phyloP scores from a whole-genome alignment of 179 eudicot species.

The Carnegiea gigantea region DNA sequence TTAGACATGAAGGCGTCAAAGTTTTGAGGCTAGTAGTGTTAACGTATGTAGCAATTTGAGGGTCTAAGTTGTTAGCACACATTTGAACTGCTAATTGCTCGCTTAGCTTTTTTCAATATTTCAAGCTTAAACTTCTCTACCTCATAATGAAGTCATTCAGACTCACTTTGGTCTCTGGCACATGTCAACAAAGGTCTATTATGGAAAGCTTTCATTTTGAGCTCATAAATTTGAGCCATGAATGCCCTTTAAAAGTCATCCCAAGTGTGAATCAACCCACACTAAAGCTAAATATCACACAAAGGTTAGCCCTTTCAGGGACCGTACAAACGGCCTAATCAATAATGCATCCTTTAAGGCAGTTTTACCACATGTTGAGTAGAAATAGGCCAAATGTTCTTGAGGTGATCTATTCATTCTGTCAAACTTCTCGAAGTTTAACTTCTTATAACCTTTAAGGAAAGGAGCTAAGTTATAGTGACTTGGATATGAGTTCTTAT shows the following conservation, averaged over 20 bases:
- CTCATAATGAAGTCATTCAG: not conserved
- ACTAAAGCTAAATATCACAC: not conserved
- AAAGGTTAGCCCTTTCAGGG: not conserved
- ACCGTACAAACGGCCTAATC: not conserved
- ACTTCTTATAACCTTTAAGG: no score
- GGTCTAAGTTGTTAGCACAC: no score
- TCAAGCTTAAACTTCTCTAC: no score
- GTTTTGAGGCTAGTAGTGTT: no score
- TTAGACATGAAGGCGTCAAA: no score
- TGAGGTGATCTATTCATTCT: not conserved
- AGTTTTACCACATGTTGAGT: not conserved
- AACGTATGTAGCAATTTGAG: no score
- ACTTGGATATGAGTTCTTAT: not conserved
- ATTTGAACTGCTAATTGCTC: no score
- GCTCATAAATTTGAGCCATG: not conserved
- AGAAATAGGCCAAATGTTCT: not conserved
- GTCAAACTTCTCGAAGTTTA: not conserved
- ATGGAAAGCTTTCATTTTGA: not conserved
- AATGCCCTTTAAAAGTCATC: not conserved
- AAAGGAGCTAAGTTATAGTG: no score
- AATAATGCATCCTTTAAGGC: not conserved
- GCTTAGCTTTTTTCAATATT: no score
- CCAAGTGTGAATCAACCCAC: not conserved
- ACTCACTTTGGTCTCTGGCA: not conserved
- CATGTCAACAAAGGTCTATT: not conserved